Evolutionary conservation across 2,329 filamentous ascomycete species (phyloP), one percentile per base, ranked within the genome.

Genomic region (Alternaria longipes): DNA sequence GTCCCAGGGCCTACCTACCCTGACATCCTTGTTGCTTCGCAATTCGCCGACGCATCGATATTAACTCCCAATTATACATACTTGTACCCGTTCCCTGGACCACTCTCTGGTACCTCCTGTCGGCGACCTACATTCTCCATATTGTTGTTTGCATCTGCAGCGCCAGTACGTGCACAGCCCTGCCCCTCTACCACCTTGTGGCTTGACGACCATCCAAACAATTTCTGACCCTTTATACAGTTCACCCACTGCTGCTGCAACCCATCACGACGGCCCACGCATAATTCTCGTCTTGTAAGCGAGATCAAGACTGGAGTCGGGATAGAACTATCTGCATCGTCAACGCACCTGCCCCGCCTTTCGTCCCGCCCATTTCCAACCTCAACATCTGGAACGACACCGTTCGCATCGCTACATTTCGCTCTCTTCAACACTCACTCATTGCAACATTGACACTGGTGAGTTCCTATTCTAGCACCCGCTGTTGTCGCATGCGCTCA

Each of bases 11-110:
- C 66, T 62, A 67, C 63, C 65, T 68, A 66, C 66, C 64, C 63
- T 62, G 51, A 61, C 55, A 67, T 62, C 65, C 70, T 65, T 63
- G 61, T 59, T 66, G 52, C 68, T 64, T 67, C 63, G 66, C 67
- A 72, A 69, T 71, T 64, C 68, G 67, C 68, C 69, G 64, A 66
- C 62, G 59, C 66, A 56, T 52, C 63, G 59, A 67, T 71, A 69
- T 61, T 66, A 67, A 61, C 20, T 54, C 63, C 61, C 67, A 64
- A 62, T 53, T 62, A 67, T 62, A 64, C 62, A 60, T 60, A 59
- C 41, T 46, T 42, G 45, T 59, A 63, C 62, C 56, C 63, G 61
- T 59, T 58, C 60, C 60, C 60, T 63, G 64, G 59, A 69, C 62
- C 66, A 65, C 63, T 46, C 56, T 57, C 60, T 64, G 64, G 56